These are phyloP conservation scores for Blepharisma stoltei DNA, from an alignment of 73 alveolate species.

Conservation along the genomic window DNA sequence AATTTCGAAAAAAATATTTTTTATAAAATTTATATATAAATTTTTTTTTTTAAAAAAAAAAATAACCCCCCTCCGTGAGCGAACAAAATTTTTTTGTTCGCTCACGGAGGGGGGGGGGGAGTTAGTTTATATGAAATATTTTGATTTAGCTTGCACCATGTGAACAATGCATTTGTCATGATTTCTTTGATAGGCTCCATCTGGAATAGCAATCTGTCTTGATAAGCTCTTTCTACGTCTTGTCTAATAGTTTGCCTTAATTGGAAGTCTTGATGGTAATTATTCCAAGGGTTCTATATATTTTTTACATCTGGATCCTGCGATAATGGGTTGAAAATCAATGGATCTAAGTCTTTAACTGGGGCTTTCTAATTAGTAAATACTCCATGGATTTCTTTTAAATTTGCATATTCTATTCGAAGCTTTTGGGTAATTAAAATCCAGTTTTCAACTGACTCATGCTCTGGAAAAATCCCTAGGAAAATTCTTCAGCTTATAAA, in stretches of 20 bases:
- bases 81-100: too few species aligned
- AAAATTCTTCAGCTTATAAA: conserved; percentile 10
- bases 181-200: conserved; percentile 55
- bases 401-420: background rate
- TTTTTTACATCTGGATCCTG: conserved; percentile 1
- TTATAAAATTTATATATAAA: too few species aligned
- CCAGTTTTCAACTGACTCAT: background rate
- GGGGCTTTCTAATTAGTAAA: conserved; percentile 8
- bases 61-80: too few species aligned
- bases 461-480: conserved; percentile 4
- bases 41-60: too few species aligned
- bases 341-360: conserved; percentile 10
- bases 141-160: conserved; percentile 78
- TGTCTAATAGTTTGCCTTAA: conserved; percentile 63
- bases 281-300: conserved; percentile 67
- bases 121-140: conserved; percentile 63
- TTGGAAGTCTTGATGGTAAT: conserved; percentile 70
- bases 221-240: conserved; percentile 86
- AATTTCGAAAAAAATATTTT: too few species aligned
- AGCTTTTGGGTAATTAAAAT: background rate
- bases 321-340: conserved; percentile 9
- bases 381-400: conserved; percentile 13
- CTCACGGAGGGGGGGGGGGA: too few species aligned
- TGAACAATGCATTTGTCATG: conserved; percentile 57
- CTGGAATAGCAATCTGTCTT: conserved; percentile 69